Conservation (phyloP, 2,329 filamentous ascomycete genomes). For the Colletotrichum caudatum region DNA sequence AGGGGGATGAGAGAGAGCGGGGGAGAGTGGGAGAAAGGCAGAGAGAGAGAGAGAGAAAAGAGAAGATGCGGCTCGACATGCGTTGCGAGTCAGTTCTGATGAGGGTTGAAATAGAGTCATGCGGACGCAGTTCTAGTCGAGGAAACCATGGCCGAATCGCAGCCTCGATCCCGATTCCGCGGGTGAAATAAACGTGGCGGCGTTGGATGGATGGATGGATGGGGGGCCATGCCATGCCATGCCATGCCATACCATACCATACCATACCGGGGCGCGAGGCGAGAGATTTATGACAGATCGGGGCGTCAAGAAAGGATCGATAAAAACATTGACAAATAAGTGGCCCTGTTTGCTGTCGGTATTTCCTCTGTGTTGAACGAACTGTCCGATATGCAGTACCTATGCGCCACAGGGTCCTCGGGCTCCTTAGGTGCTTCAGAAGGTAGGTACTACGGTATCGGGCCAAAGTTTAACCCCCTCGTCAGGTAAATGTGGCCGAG, state of each 20-base stretch:
- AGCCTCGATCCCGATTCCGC: background rate
- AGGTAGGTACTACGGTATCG: too few species aligned
- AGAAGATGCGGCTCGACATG: background rate
- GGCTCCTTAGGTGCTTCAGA: background rate
- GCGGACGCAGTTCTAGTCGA: background rate
- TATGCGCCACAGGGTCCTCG: background rate
- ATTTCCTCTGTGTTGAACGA: background rate
- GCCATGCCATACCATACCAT: background rate
- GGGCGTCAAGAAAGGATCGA: too few species aligned
- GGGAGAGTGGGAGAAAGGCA: too few species aligned
- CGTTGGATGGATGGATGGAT: slow-evolving; percentile 11
- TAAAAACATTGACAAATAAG: background rate
- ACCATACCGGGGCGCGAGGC: slow-evolving; percentile 2
- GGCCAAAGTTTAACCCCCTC: too few species aligned
- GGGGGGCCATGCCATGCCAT: slow-evolving; percentile 21
- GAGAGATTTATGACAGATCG: background rate
- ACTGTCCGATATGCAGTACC: background rate
- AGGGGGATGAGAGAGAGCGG: too few species aligned
- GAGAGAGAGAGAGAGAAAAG: background rate
- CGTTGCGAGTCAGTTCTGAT: slow-evolving; percentile 27
- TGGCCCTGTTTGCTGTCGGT: too few species aligned
- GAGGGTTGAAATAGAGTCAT: slow-evolving; percentile 29
- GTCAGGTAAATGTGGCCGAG: too few species aligned
- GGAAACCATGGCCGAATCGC: slow-evolving; percentile 2
- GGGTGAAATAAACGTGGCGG: slow-evolving; percentile 1